These are phyloP conservation scores for Penicillium griseofulvum DNA, from an alignment of 2,329 filamentous ascomycete species.

Conservation along the genomic window DNA sequence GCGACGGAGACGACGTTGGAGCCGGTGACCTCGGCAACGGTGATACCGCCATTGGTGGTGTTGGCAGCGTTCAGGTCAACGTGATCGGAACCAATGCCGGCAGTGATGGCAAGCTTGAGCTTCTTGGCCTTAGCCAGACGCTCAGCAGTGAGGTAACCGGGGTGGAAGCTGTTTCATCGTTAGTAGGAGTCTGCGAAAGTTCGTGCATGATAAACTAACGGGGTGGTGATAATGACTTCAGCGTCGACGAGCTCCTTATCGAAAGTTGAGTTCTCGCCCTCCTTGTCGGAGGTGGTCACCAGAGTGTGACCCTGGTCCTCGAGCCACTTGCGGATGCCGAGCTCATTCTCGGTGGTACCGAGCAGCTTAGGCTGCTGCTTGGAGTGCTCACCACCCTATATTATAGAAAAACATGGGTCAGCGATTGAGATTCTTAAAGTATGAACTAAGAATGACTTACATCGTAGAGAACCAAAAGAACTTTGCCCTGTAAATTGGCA, in stretches of 20 bases:
- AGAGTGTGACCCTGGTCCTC: slow-evolving; percentile 96
- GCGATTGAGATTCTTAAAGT: neutral
- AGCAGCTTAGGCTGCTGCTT: slow-evolving; percentile 82
- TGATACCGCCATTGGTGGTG: slow-evolving; percentile 96
- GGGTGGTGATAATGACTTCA: slow-evolving; percentile 98
- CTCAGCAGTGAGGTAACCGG: slow-evolving; percentile 94
- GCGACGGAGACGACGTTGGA: slow-evolving; percentile 98
- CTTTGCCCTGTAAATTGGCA: slow-evolving; percentile 80
- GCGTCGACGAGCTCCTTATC: slow-evolving; percentile 95
- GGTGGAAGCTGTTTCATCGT: slow-evolving; percentile 67
- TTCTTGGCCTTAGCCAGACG: slow-evolving; percentile 98
- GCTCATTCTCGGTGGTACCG: slow-evolving; percentile 97
- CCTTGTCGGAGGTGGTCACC: slow-evolving; percentile 96
- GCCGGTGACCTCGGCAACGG: slow-evolving; percentile 95
- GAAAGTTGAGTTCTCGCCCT: slow-evolving; percentile 86
- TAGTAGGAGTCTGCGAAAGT: neutral
- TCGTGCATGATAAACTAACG: slow-evolving; percentile 34
- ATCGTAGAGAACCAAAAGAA: slow-evolving; percentile 92
- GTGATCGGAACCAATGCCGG: slow-evolving; percentile 97
- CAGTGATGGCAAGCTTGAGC: slow-evolving; percentile 93
- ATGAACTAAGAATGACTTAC: slow-evolving; percentile 49
- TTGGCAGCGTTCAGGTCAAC: slow-evolving; percentile 96
- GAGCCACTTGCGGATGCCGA: slow-evolving; percentile 94
- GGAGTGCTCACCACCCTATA: slow-evolving; percentile 75
- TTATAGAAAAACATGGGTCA: slow-evolving; percentile 1